phyloP scores from a whole-genome alignment of 2,329 filamentous ascomycete species.

The Ceratocystiopsis minuta region DNA sequence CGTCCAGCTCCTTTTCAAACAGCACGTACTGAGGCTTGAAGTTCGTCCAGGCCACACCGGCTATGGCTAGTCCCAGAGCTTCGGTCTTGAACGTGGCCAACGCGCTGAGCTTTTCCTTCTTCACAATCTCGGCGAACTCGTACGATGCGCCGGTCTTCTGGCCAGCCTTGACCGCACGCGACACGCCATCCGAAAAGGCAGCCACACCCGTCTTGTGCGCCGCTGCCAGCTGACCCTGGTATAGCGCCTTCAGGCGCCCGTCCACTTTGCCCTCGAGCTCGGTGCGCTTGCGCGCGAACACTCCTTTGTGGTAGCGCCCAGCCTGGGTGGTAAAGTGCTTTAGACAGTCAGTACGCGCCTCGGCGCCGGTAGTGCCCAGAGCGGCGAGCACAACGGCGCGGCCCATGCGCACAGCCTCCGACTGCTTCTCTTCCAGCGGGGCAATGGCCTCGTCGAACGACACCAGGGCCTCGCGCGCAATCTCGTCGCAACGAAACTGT shows the following conservation, averaged over 20 bases:
- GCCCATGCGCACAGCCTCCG: slow-evolving; percentile 54
- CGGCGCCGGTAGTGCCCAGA: slow-evolving; percentile 55
- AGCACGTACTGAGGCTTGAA: slow-evolving; percentile 63
- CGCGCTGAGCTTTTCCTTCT: slow-evolving; percentile 59
- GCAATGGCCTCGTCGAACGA: slow-evolving; percentile 65
- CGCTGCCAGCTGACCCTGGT: slow-evolving; percentile 71
- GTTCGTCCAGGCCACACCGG: slow-evolving; percentile 72
- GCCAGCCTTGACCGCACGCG: slow-evolving; percentile 69
- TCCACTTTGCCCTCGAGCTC: slow-evolving; percentile 83
- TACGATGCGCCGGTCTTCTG: slow-evolving; percentile 84
- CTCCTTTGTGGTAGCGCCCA: slow-evolving; percentile 89
- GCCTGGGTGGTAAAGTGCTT: slow-evolving; percentile 81
- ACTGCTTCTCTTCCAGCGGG: slow-evolving; percentile 75
- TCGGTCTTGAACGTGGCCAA: slow-evolving; percentile 59
- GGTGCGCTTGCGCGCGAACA: slow-evolving; percentile 68
- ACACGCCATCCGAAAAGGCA: slow-evolving; percentile 75
- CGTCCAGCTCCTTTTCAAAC: slow-evolving; percentile 80
- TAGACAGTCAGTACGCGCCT: slow-evolving; percentile 53
- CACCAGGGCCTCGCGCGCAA: slow-evolving; percentile 70
- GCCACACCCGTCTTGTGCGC: slow-evolving; percentile 77
- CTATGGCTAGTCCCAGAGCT: slow-evolving; percentile 55
- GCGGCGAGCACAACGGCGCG: slow-evolving; percentile 54
- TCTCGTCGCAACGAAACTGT: slow-evolving; percentile 96
- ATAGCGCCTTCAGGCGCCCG: slow-evolving; percentile 69
- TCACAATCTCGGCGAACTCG: slow-evolving; percentile 90